A percentile compares a stretch with the other conserved stretches of the same genome.
Evolutionary conservation across 1,284 basidiomycete genomes (phyloP).

Genomic region (Lentinula novae-zelandiae): DNA sequence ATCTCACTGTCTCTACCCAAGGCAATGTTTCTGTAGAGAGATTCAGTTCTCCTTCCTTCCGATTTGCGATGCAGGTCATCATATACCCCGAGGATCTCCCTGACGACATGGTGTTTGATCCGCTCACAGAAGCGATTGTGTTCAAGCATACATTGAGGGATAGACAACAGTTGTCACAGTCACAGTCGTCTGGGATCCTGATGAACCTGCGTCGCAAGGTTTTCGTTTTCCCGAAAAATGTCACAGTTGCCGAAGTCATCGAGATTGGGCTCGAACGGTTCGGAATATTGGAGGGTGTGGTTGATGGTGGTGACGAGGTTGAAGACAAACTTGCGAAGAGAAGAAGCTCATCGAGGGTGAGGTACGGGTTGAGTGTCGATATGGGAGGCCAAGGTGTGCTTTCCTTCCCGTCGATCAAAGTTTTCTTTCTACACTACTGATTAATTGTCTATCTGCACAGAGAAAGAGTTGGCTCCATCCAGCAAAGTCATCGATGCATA

Average conservation of each 20-base stretch:
- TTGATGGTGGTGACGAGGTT: conserved; percentile 95
- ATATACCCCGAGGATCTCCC: conserved; percentile 90
- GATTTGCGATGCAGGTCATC: conserved; percentile 84
- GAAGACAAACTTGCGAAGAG: conserved; percentile 88
- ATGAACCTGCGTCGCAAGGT: conserved; percentile 67
- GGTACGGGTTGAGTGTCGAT: conserved; percentile 73
- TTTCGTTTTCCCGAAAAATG: conserved; percentile 88
- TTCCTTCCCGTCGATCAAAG: background rate
- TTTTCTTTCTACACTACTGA: conserved; percentile 10
- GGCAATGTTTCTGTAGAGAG: conserved; percentile 60
- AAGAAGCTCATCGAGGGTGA: conserved; percentile 72
- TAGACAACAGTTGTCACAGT: conserved; percentile 24
- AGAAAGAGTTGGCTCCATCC: conserved; percentile 72
- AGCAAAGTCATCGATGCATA: conserved; percentile 86
- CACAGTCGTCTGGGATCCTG: conserved; percentile 48
- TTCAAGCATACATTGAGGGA: conserved; percentile 69
- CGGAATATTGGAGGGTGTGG: conserved; percentile 92
- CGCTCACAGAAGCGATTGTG: conserved; percentile 86
- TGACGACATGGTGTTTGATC: conserved; percentile 91
- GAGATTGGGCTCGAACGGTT: conserved; percentile 90
- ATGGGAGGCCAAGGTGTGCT: conserved; percentile 58
- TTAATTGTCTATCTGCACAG: conserved; percentile 35
- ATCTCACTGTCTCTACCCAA: conserved; percentile 12
- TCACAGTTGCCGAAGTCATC: conserved; percentile 94
- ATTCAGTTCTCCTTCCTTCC: conserved; percentile 74